Evolutionary conservation across 177 flowering plant species (phyloP).

Genomic region (Vitis hybrid): DNA sequence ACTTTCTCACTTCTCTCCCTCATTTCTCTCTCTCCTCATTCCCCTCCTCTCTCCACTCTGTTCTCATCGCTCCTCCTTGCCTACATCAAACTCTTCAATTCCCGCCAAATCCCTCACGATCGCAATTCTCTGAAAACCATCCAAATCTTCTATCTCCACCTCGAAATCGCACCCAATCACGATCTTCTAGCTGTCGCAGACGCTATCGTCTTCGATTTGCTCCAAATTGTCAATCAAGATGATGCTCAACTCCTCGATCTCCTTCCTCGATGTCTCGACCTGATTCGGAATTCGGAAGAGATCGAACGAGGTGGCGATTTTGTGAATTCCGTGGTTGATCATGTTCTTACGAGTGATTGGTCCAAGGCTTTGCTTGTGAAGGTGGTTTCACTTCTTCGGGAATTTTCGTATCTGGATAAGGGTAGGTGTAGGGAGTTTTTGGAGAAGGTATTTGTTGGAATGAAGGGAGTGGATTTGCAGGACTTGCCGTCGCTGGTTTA

Average conservation of each 20-base stretch:
- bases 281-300: constrained; percentile 34
- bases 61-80: constrained; percentile 44
- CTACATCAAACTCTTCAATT: constrained; percentile 45
- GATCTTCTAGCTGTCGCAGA: constrained; percentile 29
- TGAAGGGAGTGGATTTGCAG: constrained; percentile 62
- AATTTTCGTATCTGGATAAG: constrained; percentile 51
- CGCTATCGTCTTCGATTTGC: constrained; percentile 32
- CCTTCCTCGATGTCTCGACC: constrained; percentile 47
- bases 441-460: constrained; percentile 58
- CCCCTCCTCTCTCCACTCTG: constrained; percentile 39
- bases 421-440: constrained; percentile 50
- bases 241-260: constrained; percentile 62
- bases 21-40: constrained; percentile 37
- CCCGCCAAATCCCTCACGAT: constrained; percentile 54
- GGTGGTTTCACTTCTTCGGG: constrained; percentile 54
- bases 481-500: constrained; percentile 78
- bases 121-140: constrained; percentile 40
- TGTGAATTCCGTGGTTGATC: constrained; percentile 44
- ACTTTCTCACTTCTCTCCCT: constrained; percentile 55
- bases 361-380: constrained; percentile 60
- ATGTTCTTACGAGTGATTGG: constrained; percentile 48
- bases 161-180: constrained; percentile 24
- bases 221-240: constrained; percentile 34
- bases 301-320: constrained; percentile 26
- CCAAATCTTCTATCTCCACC: constrained; percentile 38